phyloP scores from a whole-genome alignment of 495 filamentous ascomycete species.

The Copromyces sp. region DNA sequence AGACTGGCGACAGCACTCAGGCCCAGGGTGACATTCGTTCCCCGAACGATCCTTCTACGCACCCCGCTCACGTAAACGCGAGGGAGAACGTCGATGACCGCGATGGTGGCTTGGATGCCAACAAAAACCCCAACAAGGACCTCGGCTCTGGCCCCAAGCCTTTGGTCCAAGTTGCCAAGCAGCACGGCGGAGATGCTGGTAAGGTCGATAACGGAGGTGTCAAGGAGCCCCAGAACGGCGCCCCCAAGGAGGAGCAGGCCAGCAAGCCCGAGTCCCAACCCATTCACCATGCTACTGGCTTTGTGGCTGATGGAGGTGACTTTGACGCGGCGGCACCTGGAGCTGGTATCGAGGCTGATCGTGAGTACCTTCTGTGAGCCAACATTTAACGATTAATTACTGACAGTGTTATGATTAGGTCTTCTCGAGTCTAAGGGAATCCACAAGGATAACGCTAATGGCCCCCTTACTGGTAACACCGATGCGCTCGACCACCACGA shows the following conservation, averaged over 20 bases:
- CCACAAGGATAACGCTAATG: slow-evolving; percentile 8
- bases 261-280: slow-evolving; percentile 3
- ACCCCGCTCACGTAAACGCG: slow-evolving; percentile 2
- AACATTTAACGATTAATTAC: background rate
- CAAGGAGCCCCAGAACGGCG: slow-evolving; percentile 3
- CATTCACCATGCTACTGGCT: slow-evolving; percentile 23
- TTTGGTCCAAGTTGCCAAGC: slow-evolving; percentile 28
- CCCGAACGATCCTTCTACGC: slow-evolving; percentile 23
- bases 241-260: slow-evolving; percentile 11
- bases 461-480: background rate
- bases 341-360: slow-evolving; percentile 53
- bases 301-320: slow-evolving; percentile 52
- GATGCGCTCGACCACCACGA: background rate
- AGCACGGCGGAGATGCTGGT: slow-evolving; percentile 34
- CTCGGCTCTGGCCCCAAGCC: slow-evolving; percentile 34
- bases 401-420: slow-evolving; percentile 15
- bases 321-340: slow-evolving; percentile 55
- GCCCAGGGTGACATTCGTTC: slow-evolving; percentile 28
- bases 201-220: background rate
- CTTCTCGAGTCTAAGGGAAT: slow-evolving; percentile 36
- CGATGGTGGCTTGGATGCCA: slow-evolving; percentile 11
- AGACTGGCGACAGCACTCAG: slow-evolving; percentile 22
- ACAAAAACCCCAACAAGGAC: slow-evolving; percentile 26
- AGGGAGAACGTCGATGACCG: slow-evolving; percentile 24
- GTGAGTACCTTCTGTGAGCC: slow-evolving; percentile 30